Evolutionary conservation across 306 rosid genomes (phyloP).

Genomic region (Glycine soja): DNA sequence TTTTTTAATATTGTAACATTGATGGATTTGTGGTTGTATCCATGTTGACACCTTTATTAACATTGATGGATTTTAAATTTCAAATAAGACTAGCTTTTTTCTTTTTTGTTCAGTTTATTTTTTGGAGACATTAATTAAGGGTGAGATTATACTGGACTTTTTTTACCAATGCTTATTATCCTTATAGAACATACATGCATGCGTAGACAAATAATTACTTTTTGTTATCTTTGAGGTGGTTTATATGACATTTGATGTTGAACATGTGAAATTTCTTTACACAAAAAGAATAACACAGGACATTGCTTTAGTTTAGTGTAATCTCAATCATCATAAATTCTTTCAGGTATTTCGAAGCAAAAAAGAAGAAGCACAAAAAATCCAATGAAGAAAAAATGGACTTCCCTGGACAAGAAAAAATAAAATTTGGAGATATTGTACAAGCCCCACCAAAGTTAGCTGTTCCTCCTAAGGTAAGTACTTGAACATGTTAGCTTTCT

Average conservation of each 20-base stretch:
- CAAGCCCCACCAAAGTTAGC: conserved; percentile 88
- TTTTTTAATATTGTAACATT: neutral
- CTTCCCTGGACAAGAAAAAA: conserved; percentile 78
- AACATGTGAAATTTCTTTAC: neutral
- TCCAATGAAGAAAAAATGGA: conserved; percentile 55
- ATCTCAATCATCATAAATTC: conserved; percentile 38
- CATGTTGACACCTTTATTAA: neutral
- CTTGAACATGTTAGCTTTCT: conserved; percentile 28
- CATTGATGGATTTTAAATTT: neutral
- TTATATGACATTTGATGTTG: conserved; percentile 20
- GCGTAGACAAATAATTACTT: neutral
- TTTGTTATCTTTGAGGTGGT: neutral
- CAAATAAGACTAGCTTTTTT: neutral
- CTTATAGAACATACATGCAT: too few species aligned
- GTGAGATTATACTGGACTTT: neutral
- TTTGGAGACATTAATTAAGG: neutral
- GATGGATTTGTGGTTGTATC: neutral
- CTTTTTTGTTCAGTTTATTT: neutral
- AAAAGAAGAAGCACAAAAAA: conserved; percentile 74
- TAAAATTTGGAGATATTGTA: conserved; percentile 89
- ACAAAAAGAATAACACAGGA: neutral
- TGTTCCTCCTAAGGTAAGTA: conserved; percentile 69
- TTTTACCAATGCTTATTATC: neutral
- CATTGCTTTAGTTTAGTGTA: conserved; percentile 25
- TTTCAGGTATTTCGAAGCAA: conserved; percentile 68